These are phyloP conservation scores for Anthracocystis walkeri DNA, from an alignment of 1,284 basidiomycete species.

Conservation along the genomic window DNA sequence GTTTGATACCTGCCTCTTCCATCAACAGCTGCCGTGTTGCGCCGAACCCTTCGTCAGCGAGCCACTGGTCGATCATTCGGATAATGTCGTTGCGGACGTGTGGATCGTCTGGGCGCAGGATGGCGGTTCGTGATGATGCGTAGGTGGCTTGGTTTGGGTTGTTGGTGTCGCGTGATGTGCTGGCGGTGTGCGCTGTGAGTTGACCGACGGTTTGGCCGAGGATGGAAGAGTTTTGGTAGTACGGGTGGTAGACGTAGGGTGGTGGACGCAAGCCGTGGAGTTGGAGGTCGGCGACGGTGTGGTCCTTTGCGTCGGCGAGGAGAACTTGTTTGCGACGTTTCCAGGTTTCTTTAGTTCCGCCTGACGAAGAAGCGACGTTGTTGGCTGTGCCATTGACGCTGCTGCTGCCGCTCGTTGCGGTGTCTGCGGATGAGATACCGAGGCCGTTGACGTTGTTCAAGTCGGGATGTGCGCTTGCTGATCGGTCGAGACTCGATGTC, in stretches of 20 bases:
- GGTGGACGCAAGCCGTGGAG: constrained; percentile 55
- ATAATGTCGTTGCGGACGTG: constrained; percentile 62
- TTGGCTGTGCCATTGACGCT: not conserved
- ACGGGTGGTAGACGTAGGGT: constrained; percentile 40
- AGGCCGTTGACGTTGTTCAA: constrained; percentile 30
- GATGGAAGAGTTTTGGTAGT: constrained; percentile 47
- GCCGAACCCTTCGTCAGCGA: constrained; percentile 70
- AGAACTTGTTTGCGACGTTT: constrained; percentile 57
- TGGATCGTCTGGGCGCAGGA: constrained; percentile 59
- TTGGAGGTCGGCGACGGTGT: constrained; percentile 60
- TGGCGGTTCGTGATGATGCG: constrained; percentile 54
- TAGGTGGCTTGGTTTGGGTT: constrained; percentile 44
- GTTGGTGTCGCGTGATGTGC: constrained; percentile 19
- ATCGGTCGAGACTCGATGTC: constrained; percentile 17
- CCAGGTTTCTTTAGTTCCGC: constrained; percentile 57
- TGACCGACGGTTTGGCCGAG: constrained; percentile 37
- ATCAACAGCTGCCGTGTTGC: constrained; percentile 69
- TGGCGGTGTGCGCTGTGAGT: constrained; percentile 30
- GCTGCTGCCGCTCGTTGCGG: constrained; percentile 5
- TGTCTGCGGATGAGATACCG: constrained; percentile 26
- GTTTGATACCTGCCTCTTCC: constrained; percentile 69
- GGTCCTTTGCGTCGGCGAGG: constrained; percentile 54
- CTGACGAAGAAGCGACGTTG: constrained; percentile 12
- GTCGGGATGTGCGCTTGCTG: constrained; percentile 31
- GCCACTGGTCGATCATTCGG: constrained; percentile 71